These are phyloP conservation scores for Eucommia ulmoides DNA, from an alignment of 257 asterid genomes.

Conservation along the genomic window DNA sequence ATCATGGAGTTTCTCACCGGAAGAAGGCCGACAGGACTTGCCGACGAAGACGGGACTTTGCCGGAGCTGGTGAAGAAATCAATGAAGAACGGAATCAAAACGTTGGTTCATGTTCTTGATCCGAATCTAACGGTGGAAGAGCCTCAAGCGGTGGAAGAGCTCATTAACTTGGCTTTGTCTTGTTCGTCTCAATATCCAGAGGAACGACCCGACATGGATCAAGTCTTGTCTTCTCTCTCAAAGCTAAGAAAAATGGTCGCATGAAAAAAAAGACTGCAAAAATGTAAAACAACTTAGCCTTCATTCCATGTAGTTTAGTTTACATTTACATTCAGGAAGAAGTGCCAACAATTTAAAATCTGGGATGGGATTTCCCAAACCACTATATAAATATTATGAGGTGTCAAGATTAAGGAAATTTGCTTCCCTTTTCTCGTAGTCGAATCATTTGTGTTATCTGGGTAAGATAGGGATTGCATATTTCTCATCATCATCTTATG, in stretches of 20 bases:
- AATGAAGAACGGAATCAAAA: constrained; percentile 25
- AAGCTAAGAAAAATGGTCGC: constrained; percentile 31
- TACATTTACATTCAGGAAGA: neutral
- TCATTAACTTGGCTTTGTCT: constrained; percentile 52
- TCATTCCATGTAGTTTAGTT: neutral
- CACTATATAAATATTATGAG: neutral
- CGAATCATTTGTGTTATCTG: too few relatives aligned
- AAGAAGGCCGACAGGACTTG: constrained; percentile 62
- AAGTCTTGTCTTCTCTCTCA: constrained; percentile 34
- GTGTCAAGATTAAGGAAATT: neutral
- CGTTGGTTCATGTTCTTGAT: constrained; percentile 36
- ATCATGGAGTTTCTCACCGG: constrained; percentile 61
- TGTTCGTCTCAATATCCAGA: constrained; percentile 55
- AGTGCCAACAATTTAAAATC: too few relatives aligned
- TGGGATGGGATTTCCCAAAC: neutral
- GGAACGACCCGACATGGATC: constrained; percentile 59
- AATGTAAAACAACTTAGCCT: neutral
- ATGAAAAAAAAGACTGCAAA: neutral
- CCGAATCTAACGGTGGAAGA: constrained; percentile 32
- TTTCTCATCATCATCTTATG: too few relatives aligned
- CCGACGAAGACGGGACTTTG: constrained; percentile 48
- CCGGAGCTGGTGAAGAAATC: constrained; percentile 46
- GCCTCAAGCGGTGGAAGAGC: constrained; percentile 33
- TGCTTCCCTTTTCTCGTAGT: neutral
- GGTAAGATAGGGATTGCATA: too few relatives aligned